Percentiles rank a stretch among this genome's conserved stretches.
Evolutionary conservation across 2,329 filamentous ascomycete genomes (phyloP).

Genomic region (Westerdykella sp.): DNA sequence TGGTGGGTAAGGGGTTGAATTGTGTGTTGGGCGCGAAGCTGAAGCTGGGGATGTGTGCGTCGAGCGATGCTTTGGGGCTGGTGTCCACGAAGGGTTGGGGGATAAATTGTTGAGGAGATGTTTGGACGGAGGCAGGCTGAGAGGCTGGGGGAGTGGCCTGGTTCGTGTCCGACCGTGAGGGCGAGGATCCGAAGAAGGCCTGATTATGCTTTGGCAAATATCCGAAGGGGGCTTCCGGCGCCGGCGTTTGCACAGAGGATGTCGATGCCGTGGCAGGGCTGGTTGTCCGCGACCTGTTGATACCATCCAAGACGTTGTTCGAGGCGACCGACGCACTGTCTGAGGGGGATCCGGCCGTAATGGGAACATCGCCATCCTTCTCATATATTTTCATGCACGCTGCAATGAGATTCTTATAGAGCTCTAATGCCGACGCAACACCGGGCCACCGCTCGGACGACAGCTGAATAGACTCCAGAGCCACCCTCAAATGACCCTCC

Average conservation of each 20-base stretch:
- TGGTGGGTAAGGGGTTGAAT: constrained; percentile 31
- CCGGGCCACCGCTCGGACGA: constrained; percentile 90
- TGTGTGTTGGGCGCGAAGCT: constrained; percentile 24
- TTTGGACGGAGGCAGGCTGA: constrained; percentile 19
- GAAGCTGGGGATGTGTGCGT: constrained; percentile 24
- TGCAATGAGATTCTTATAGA: constrained; percentile 79
- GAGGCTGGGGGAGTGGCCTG: constrained; percentile 13
- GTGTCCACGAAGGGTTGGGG: constrained; percentile 22
- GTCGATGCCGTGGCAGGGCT: constrained; percentile 40
- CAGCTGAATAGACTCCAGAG: constrained; percentile 70
- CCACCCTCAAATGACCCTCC: constrained; percentile 64
- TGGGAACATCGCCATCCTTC: constrained; percentile 47
- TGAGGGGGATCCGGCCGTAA: constrained; percentile 44
- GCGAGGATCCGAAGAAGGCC: constrained; percentile 26
- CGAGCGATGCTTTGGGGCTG: constrained; percentile 26
- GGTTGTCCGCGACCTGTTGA: constrained; percentile 41
- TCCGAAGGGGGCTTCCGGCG: constrained; percentile 33
- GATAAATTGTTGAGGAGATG: constrained; percentile 20
- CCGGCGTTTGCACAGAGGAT: constrained; percentile 34
- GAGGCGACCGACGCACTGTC: constrained; percentile 40
- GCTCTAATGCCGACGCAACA: constrained; percentile 71
- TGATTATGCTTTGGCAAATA: constrained; percentile 31
- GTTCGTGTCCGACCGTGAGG: constrained; percentile 12
- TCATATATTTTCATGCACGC: constrained; percentile 88
- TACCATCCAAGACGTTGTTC: constrained; percentile 36